These are phyloP conservation scores for Trebouxia sp. DNA, from an alignment of 139 green algal species.

Conservation along the genomic window DNA sequence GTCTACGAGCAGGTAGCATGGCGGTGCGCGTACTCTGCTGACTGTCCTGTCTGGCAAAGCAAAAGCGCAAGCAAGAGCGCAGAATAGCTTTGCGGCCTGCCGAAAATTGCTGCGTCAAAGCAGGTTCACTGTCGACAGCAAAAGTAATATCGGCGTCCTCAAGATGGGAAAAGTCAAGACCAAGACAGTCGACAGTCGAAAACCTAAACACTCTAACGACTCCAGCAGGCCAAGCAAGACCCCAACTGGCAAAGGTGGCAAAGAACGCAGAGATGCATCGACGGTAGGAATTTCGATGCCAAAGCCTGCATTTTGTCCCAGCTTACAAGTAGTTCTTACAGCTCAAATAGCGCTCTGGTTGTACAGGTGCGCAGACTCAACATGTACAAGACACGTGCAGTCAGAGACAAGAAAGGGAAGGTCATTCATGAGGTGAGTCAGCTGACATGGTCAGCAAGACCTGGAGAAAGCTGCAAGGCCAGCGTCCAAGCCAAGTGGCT, in stretches of 20 bases:
- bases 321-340: background rate
- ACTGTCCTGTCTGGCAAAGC: no score
- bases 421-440: conserved; percentile 74
- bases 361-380: conserved; percentile 85
- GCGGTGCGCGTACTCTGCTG: background rate
- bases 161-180: conserved; percentile 29
- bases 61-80: no score
- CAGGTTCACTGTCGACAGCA: no score
- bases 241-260: conserved; percentile 28
- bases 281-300: conserved; percentile 66
- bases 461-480: background rate
- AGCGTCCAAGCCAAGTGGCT: no score
- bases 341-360: background rate
- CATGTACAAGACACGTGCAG: conserved; percentile 94
- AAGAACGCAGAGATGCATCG: conserved; percentile 65
- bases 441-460: background rate
- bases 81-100: background rate
- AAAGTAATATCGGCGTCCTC: no score
- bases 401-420: conserved; percentile 89
- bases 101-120: no score
- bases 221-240: conserved; percentile 62
- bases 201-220: conserved; percentile 83
- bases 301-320: background rate
- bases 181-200: conserved; percentile 52
- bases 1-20: background rate